Evolutionary conservation across 1,139 yeast species (phyloP), one percentile per base, ranked within the genome.

Genomic region (Chernovozyma aurita): DNA sequence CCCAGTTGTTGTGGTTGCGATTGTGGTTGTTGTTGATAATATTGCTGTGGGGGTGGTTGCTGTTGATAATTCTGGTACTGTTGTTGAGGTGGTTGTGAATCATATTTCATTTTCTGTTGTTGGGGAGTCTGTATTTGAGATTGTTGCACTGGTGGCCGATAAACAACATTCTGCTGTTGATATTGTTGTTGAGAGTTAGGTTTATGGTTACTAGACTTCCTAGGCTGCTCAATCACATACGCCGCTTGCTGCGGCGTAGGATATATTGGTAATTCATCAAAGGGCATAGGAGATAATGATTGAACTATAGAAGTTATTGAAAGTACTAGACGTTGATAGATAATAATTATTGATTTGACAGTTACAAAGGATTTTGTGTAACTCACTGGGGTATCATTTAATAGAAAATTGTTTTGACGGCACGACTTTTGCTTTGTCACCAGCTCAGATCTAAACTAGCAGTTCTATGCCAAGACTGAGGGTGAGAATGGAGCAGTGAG

Each of bases 171-270:
- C 39, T 15, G 58, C 45, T 18, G 59, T 50, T 17, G 53, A 44
- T n/a, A 46, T 35, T 18, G 57, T 50, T 18, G 59, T 47, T 13
- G 55, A 45, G 25, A 39, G 35, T 30, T 46, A 31, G 24, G 44
- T 41, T 30, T 42, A 33, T 24, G 37, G 24, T 15, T 38, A 37
- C 28, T 47, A 14, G 42, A 44, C 30, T 40, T 38, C 18, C 37
- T 43, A 20, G 44, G 54, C 3, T 47, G 48, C 29, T 46, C 53
- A 24, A 56, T 59, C 14, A 55, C 57, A 43, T 68, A 66, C 3
- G 70, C 57, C 5, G 72, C 71, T 52, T 69, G 73, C 38, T 64
- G 70, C 1, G 76, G 76, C 21, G 76, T 70, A 6, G 75, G 76
- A 49, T 67, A 69, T 52, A 61, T 53, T 20, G 76, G 76, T 44